Evolutionary conservation across 257 asterid species (phyloP), one percentile per base, ranked within the genome.

Genomic region (Nicotiana benthamiana): DNA sequence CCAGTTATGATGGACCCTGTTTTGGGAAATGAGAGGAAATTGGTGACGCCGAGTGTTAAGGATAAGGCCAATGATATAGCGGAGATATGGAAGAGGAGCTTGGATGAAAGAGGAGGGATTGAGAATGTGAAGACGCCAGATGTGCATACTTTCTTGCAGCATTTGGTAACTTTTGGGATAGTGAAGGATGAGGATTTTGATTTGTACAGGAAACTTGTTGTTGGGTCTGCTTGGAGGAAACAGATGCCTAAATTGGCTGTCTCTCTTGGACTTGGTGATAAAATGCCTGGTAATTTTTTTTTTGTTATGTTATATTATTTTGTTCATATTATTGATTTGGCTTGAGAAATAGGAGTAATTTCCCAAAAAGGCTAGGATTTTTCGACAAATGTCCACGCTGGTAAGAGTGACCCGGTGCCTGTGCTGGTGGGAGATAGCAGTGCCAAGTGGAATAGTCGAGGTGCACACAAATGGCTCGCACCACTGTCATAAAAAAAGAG

Each of bases 171-270:
- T 52, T 96, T 96, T 80, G 99, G 97, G 9, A 91, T 93, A 80
- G 97, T 96, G 30, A 93, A 94, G 92, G 79, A 84, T 76, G 92
- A 86, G 81, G 98, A 96, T 89, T 87, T 94, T 67, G 96, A 89
- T 82, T 91, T 96, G 93, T 96, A 96, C 61, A 92, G 97, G 88
- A 90, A 96, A 89, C 99, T 96, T 46, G 99, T 96, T 62, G 98
- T 96, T 81, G 99, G 94, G 48, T 94, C 97, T 30, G 99, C 99
- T 61, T 96, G 99, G 99, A 84, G 99, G 93, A 96, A 93, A 85
- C 98, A 96, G 92, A 96, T 96, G 98, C 99, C 99, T 2, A 96
- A 93, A 85, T 95, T 96, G 24, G 99, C 99, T 4, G 87, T 94
- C 75, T 90, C 98, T 51, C 97, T 96, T 51, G 99, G 99, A 24